Conservation (phyloP, 2,329 filamentous ascomycete species). For the Helicocarpus griseus region DNA sequence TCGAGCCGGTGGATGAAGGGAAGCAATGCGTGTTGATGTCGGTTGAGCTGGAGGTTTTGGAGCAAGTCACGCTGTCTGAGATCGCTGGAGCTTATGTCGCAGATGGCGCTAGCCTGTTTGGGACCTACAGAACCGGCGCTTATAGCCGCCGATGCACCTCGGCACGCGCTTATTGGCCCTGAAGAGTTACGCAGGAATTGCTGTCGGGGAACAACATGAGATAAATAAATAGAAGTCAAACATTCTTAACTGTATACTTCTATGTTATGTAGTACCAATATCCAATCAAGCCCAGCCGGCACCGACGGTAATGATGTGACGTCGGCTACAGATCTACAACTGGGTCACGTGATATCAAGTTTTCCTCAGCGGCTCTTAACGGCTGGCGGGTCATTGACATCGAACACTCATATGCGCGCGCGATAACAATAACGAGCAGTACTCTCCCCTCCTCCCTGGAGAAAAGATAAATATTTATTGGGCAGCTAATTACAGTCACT, state of each 20-base stretch:
- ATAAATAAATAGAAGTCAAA: no score
- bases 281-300: not conserved
- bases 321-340: not conserved
- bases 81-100: not conserved
- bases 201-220: no score
- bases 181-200: no score
- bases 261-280: no score
- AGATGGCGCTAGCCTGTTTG: not conserved
- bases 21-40: not conserved
- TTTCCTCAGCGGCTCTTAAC: not conserved
- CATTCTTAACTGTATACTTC: no score
- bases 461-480: not conserved
- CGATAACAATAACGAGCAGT: not conserved
- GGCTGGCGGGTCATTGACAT: not conserved
- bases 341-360: not conserved
- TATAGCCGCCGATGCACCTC: not conserved
- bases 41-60: not conserved
- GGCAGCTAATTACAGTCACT: not conserved
- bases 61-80: not conserved
- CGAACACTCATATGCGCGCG: not conserved
- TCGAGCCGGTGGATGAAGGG: not conserved
- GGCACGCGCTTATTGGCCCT: not conserved
- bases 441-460: not conserved
- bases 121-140: not conserved
- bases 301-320: not conserved